Percentiles rank a stretch among this genome's conserved stretches.
phyloP scores from a whole-genome alignment of 345 rosid species.

The Acer negundo region DNA sequence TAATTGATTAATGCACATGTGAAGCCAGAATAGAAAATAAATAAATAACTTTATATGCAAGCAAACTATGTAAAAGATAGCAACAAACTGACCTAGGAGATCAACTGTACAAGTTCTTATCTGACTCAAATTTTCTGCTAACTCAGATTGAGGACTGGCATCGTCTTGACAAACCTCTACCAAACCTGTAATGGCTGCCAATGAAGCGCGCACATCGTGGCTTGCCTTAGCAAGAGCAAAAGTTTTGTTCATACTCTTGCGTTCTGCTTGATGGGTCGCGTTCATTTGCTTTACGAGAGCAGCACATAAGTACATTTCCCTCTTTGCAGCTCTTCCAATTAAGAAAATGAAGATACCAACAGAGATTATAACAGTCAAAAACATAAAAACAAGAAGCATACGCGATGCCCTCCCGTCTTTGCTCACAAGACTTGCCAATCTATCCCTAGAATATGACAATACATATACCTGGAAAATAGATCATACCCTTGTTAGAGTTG shows the following conservation, averaged over 20 bases:
- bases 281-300: slow-evolving; percentile 43
- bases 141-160: slow-evolving; percentile 16
- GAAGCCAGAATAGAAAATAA: too few species aligned
- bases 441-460: slow-evolving; percentile 25
- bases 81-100: slow-evolving; percentile 24
- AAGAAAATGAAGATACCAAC: slow-evolving; percentile 27
- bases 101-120: slow-evolving; percentile 26
- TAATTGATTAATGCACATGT: too few species aligned
- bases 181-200: slow-evolving; percentile 24
- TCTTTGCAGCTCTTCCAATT: slow-evolving; percentile 38
- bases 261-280: slow-evolving; percentile 54
- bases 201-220: slow-evolving; percentile 32
- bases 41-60: too few species aligned
- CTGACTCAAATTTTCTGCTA: slow-evolving; percentile 23
- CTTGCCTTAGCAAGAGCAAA: slow-evolving; percentile 32
- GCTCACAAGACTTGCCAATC: slow-evolving; percentile 16
- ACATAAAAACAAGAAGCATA: slow-evolving; percentile 22
- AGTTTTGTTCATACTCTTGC: slow-evolving; percentile 48
- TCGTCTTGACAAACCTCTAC: slow-evolving; percentile 27
- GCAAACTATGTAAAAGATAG: too few species aligned
- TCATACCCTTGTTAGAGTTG: too few species aligned
- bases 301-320: slow-evolving; percentile 46
- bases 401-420: slow-evolving; percentile 25
- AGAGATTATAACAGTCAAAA: slow-evolving; percentile 19
- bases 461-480: slow-evolving; percentile 33